phyloP scores from a whole-genome alignment of 441 rosid species.

The Dalechampia spathulata region DNA sequence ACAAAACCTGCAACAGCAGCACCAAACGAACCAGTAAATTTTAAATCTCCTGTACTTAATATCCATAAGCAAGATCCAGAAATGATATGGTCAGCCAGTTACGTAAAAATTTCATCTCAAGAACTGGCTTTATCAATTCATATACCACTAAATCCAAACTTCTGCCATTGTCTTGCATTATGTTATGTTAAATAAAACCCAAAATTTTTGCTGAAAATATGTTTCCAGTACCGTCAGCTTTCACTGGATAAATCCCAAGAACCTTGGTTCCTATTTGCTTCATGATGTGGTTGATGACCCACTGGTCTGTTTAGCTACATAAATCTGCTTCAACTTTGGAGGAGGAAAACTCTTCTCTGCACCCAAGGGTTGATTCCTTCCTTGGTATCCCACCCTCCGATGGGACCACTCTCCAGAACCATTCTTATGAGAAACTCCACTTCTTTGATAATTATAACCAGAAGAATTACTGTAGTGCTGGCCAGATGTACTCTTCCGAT shows the following conservation, averaged over 20 bases:
- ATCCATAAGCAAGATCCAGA: neutral
- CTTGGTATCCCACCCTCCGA: slow-evolving; percentile 64
- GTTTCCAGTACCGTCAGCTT: neutral
- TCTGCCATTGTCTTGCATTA: slow-evolving; percentile 3
- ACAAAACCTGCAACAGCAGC: slow-evolving; percentile 1
- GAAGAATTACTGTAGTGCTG: slow-evolving; percentile 42
- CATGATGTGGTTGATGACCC: slow-evolving; percentile 28
- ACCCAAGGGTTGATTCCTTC: slow-evolving; percentile 53
- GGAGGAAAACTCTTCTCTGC: slow-evolving; percentile 56
- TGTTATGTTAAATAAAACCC: slow-evolving; percentile 11
- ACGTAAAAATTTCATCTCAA: neutral
- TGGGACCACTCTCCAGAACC: slow-evolving; percentile 53
- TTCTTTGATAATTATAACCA: slow-evolving; percentile 43
- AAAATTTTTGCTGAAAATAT: slow-evolving; percentile 10
- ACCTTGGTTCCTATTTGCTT: slow-evolving; percentile 10
- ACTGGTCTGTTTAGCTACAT: slow-evolving; percentile 87
- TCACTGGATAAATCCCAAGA: slow-evolving; percentile 3
- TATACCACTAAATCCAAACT: slow-evolving; percentile 6
- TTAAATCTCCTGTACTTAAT: neutral
- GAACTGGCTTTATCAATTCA: slow-evolving; percentile 8
- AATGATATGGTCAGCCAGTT: slow-evolving; percentile 12
- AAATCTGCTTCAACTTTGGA: slow-evolving; percentile 85
- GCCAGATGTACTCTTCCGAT: slow-evolving; percentile 39
- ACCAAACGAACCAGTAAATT: slow-evolving; percentile 2
- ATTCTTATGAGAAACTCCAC: slow-evolving; percentile 41